Percentiles rank a stretch among this genome's conserved stretches.
Evolutionary conservation across 345 rosid genomes (phyloP).

Genomic region (Corchorus capsularis): DNA sequence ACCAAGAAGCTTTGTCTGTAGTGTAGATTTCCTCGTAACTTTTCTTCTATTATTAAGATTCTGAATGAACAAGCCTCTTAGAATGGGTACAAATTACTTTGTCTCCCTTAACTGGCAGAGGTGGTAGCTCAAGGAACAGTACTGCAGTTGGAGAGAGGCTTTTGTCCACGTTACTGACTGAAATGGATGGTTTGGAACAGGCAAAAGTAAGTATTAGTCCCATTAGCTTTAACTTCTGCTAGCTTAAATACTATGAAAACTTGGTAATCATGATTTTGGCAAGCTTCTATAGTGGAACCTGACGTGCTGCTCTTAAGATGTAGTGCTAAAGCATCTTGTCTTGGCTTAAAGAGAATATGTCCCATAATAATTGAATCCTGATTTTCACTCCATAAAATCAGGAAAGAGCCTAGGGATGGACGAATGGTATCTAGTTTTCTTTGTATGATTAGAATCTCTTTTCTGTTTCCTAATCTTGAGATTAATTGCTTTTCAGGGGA

Average conservation of each 20-base stretch:
- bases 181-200: constrained; percentile 96
- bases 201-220: constrained; percentile 56
- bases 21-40: not conserved
- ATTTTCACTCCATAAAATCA: not conserved
- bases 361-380: no score
- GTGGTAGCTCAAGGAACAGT: constrained; percentile 66
- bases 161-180: constrained; percentile 83
- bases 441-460: not conserved
- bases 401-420: not conserved
- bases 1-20: no score
- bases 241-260: not conserved
- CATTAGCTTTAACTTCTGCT: not conserved
- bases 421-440: not conserved
- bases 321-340: no score
- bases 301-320: no score
- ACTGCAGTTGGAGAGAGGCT: constrained; percentile 88
- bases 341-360: no score
- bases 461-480: not conserved
- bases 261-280: no score
- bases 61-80: not conserved
- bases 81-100: not conserved
- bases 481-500: constrained; percentile 52
- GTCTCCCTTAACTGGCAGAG: constrained; percentile 44
- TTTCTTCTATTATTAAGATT: not conserved
- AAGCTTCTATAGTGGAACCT: no score